phyloP scores from a whole-genome alignment of 768 basidiomycete genomes.

The Suillus americanus region DNA sequence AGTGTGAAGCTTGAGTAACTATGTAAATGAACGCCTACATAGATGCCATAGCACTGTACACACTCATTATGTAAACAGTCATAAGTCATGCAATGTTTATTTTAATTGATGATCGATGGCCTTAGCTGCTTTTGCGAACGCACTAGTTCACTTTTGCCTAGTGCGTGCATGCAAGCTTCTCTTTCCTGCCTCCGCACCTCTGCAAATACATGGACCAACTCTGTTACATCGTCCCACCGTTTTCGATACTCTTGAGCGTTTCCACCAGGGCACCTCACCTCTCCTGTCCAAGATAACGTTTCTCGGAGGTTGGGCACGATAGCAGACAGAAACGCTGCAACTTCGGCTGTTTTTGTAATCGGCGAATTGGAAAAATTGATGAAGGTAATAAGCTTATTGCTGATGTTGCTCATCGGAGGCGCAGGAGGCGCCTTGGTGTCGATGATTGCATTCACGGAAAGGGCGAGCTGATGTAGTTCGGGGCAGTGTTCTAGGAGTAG shows the following conservation, averaged over 20 bases:
- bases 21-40: too few species aligned
- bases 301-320: slow-evolving; percentile 30
- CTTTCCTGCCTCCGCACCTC: slow-evolving; percentile 4
- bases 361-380: slow-evolving; percentile 30
- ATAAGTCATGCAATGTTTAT: too few species aligned
- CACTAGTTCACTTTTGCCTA: not conserved
- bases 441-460: slow-evolving; percentile 24
- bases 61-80: too few species aligned
- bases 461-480: not conserved
- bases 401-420: not conserved
- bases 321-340: slow-evolving; percentile 28
- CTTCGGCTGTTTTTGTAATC: slow-evolving; percentile 27
- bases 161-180: not conserved
- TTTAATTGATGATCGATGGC: too few species aligned
- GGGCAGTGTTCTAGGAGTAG: slow-evolving; percentile 1
- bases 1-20: too few species aligned
- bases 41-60: too few species aligned
- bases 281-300: slow-evolving; percentile 26
- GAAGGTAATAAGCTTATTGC: slow-evolving; percentile 20
- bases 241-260: not conserved
- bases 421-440: slow-evolving; percentile 24
- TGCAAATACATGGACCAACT: not conserved
- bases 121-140: too few species aligned
- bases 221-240: not conserved
- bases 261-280: not conserved